Conservation (phyloP, 805 yeast species). For the Saccharomycopsis sp. region DNA sequence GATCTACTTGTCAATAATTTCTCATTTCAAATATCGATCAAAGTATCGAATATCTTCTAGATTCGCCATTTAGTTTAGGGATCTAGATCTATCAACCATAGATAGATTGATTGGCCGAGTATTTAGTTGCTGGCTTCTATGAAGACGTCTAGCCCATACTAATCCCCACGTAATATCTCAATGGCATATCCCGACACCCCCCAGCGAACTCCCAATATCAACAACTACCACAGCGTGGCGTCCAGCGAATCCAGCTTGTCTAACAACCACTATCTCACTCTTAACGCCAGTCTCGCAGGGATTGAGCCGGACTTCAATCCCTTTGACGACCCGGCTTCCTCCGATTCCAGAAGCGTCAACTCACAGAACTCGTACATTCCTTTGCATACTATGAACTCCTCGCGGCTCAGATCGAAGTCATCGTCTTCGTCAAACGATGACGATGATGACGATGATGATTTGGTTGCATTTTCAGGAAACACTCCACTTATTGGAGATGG, state of each 20-base stretch:
- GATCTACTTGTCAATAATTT: no score
- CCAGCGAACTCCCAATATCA: neutral
- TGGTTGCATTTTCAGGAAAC: conserved; percentile 5
- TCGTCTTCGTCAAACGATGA: neutral
- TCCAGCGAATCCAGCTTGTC: neutral
- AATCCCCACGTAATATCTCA: no score
- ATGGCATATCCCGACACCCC: neutral
- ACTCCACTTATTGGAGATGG: neutral
- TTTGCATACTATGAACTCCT: conserved; percentile 16
- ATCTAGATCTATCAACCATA: no score
- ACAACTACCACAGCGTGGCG: neutral
- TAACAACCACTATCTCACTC: conserved; percentile 6
- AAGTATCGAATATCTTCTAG: no score
- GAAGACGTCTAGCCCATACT: no score
- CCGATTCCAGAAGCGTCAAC: conserved; percentile 8
- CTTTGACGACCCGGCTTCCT: conserved; percentile 12
- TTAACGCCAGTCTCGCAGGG: conserved; percentile 20
- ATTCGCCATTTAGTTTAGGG: no score
- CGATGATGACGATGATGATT: conserved; percentile 12
- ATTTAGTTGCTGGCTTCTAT: no score
- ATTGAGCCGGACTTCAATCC: conserved; percentile 22
- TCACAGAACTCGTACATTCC: conserved; percentile 19
- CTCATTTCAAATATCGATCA: no score
- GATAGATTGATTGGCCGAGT: no score
- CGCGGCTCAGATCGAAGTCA: conserved; percentile 6